phyloP scores from a whole-genome alignment of 768 basidiomycete species.

The Udeniomyces megalosporus region DNA sequence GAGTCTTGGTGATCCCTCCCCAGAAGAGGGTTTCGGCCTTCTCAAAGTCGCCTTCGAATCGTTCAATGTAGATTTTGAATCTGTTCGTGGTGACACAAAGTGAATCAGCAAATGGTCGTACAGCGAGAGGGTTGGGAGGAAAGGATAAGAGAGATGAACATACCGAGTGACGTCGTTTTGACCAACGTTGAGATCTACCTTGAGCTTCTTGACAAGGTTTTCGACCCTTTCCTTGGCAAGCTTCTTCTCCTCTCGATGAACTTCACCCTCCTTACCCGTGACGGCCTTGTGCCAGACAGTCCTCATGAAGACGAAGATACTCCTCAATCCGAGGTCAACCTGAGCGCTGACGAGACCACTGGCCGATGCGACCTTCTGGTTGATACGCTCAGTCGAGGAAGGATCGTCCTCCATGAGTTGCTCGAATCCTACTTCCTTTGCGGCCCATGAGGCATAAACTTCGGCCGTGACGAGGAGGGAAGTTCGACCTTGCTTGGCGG shows the following conservation, averaged over 20 bases:
- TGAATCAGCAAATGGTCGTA: too few species aligned
- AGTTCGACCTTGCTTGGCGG: constrained; percentile 24
- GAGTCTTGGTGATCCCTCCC: constrained; percentile 23
- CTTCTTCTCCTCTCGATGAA: constrained; percentile 23
- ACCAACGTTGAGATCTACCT: constrained; percentile 23
- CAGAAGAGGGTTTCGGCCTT: constrained; percentile 27
- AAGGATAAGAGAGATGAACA: background rate
- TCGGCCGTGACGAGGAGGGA: constrained; percentile 27
- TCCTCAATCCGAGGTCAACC: constrained; percentile 24
- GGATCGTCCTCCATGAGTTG: constrained; percentile 26
- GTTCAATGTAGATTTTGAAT: constrained; percentile 21
- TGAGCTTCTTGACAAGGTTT: constrained; percentile 24
- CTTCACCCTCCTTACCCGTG: constrained; percentile 23
- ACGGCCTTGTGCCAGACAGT: constrained; percentile 28
- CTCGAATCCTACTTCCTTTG: constrained; percentile 29
- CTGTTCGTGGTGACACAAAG: background rate
- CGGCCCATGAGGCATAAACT: constrained; percentile 29
- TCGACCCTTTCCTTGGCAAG: constrained; percentile 27
- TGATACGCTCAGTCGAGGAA: background rate
- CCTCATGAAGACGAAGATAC: constrained; percentile 25
- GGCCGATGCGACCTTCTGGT: constrained; percentile 20
- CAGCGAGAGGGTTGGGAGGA: background rate
- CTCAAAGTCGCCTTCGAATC: constrained; percentile 27
- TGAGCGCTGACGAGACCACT: constrained; percentile 22
- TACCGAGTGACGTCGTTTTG: constrained; percentile 22